phyloP scores from a whole-genome alignment of 352 stramenopile species.

The Phytophthora melonis region DNA sequence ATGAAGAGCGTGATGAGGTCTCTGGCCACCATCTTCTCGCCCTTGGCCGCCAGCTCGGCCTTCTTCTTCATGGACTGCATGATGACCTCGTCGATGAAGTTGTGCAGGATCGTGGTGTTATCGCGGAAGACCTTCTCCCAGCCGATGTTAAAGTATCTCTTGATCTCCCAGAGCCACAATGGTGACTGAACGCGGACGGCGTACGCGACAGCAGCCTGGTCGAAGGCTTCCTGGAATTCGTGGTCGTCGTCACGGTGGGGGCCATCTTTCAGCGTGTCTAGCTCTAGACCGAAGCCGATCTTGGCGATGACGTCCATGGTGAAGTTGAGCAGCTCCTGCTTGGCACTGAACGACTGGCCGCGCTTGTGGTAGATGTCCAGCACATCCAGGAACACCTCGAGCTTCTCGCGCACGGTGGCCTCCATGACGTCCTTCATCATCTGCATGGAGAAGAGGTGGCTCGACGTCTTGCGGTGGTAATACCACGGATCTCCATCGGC shows the following conservation, averaged over 20 bases:
- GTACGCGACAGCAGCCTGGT: constrained; percentile 35
- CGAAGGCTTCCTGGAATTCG: constrained; percentile 56
- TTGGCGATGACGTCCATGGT: constrained; percentile 70
- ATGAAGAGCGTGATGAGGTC: constrained; percentile 61
- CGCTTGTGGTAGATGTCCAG: constrained; percentile 29
- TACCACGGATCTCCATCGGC: constrained; percentile 51
- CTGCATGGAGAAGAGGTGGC: constrained; percentile 81
- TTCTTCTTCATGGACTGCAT: constrained; percentile 45
- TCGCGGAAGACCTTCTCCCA: constrained; percentile 51
- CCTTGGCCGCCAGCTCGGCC: constrained; percentile 58
- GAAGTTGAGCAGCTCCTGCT: constrained; percentile 56
- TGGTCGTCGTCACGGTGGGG: constrained; percentile 41
- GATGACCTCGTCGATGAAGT: constrained; percentile 58
- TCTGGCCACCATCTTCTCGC: constrained; percentile 43
- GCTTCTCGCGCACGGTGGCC: constrained; percentile 39
- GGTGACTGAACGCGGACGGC: constrained; percentile 39
- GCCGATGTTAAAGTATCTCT: constrained; percentile 42
- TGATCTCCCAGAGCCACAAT: constrained; percentile 50
- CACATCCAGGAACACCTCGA: constrained; percentile 35
- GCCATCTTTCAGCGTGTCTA: constrained; percentile 44
- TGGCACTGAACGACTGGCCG: constrained; percentile 42
- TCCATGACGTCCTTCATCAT: constrained; percentile 60
- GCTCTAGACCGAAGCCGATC: constrained; percentile 62
- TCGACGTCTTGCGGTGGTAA: constrained; percentile 78
- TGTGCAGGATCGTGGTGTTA: constrained; percentile 46